These are phyloP conservation scores for Vachellia pachyceras DNA, from an alignment of 306 rosid species.

Conservation along the genomic window DNA sequence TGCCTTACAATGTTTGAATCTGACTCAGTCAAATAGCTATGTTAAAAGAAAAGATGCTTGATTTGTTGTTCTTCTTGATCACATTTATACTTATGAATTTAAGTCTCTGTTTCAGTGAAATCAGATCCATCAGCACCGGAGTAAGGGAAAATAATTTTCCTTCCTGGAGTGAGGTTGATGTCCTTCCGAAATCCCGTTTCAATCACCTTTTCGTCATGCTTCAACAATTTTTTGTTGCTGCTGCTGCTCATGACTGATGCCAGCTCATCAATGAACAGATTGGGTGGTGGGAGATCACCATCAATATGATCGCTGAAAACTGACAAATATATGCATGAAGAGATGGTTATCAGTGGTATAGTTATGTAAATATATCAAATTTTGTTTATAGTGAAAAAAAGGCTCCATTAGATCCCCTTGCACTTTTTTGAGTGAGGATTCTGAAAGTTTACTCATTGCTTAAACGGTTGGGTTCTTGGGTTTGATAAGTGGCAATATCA, in stretches of 20 bases:
- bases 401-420: background rate
- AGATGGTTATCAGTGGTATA: background rate
- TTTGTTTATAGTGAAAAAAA: conserved; percentile 29
- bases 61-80: conserved; percentile 3
- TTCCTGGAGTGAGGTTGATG: conserved; percentile 36
- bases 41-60: background rate
- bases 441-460: background rate
- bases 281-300: background rate
- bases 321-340: conserved; percentile 6
- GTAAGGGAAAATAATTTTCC: conserved; percentile 26
- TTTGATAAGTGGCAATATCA: background rate
- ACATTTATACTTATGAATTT: conserved; percentile 34
- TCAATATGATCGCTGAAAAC: background rate
- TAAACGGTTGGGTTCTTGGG: background rate
- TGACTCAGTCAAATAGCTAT: too few species aligned
- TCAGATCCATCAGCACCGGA: conserved; percentile 43
- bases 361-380: conserved; percentile 31
- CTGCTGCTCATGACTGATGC: conserved; percentile 25
- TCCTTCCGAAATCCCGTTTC: conserved; percentile 11
- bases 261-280: background rate
- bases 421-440: background rate
- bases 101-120: conserved; percentile 37
- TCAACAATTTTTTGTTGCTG: background rate
- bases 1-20: background rate
- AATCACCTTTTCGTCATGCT: conserved; percentile 20